phyloP scores from a whole-genome alignment of 768 basidiomycete species.

The Trametes elegans region DNA sequence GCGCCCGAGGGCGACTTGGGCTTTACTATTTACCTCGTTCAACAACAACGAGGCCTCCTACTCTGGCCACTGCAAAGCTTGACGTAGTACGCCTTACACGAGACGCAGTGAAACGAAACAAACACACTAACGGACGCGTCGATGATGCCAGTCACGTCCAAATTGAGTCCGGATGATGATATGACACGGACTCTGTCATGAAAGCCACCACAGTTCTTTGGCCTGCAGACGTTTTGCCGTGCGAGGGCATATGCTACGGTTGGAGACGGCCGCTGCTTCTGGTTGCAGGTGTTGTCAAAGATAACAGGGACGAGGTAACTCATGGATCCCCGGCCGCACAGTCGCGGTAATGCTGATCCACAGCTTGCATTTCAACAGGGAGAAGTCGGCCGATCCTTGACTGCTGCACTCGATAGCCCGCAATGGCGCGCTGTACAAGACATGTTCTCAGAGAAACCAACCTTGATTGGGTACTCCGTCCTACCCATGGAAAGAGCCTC shows the following conservation, averaged over 20 bases:
- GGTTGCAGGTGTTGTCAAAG: constrained; percentile 49
- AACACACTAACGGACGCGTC: neutral
- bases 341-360: too few relatives aligned
- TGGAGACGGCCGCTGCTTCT: constrained; percentile 51
- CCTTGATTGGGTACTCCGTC: neutral
- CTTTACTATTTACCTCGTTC: too few relatives aligned
- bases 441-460: constrained; percentile 6
- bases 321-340: too few relatives aligned
- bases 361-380: too few relatives aligned
- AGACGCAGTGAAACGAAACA: too few relatives aligned
- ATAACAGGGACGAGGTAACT: constrained; percentile 2
- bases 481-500: neutral
- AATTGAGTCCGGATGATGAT: neutral
- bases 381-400: too few relatives aligned
- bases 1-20: too few relatives aligned
- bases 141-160: too few relatives aligned
- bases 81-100: too few relatives aligned
- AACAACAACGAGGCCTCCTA: too few relatives aligned
- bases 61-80: too few relatives aligned
- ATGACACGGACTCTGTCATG: neutral
- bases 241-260: constrained; percentile 54
- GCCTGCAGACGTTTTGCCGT: constrained; percentile 45
- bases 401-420: neutral
- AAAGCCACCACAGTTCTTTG: constrained; percentile 35
- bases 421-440: constrained; percentile 7